These are phyloP conservation scores for Epicoccum nigrum DNA, from an alignment of 2,329 filamentous ascomycete genomes.

Conservation along the genomic window DNA sequence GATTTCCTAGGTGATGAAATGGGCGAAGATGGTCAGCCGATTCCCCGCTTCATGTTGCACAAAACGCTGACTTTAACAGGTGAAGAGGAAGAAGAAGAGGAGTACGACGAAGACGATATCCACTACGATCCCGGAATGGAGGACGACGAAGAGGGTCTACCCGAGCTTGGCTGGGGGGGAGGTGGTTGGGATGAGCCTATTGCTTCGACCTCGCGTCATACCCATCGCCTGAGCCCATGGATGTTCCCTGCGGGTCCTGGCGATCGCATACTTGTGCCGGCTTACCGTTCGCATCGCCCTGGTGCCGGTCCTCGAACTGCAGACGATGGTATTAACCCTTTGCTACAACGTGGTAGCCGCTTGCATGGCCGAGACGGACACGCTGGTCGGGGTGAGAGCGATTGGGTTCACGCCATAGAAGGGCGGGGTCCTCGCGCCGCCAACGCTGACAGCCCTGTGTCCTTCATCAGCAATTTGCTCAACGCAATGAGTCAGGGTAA, in stretches of 20 bases:
- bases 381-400: constrained; percentile 53
- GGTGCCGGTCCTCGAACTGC: constrained; percentile 61
- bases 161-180: constrained; percentile 55
- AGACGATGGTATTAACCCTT: constrained; percentile 86
- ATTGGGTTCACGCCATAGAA: constrained; percentile 61
- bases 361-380: constrained; percentile 32
- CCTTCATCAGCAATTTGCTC: constrained; percentile 64
- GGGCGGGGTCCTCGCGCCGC: constrained; percentile 53
- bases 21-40: constrained; percentile 60
- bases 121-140: constrained; percentile 60
- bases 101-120: constrained; percentile 70
- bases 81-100: constrained; percentile 62
- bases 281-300: constrained; percentile 61
- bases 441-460: constrained; percentile 57
- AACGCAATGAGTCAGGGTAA: constrained; percentile 58
- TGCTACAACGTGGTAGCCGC: constrained; percentile 70
- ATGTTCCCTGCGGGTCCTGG: constrained; percentile 64
- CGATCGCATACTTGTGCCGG: constrained; percentile 45
- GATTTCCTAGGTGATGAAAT: constrained; percentile 65
- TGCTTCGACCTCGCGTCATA: constrained; percentile 55
- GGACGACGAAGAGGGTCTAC: constrained; percentile 53
- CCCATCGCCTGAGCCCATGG: constrained; percentile 61
- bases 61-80: constrained; percentile 43
- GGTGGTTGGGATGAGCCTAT: constrained; percentile 57
- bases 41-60: too few species aligned